Evolutionary conservation across 2,329 filamentous ascomycete genomes (phyloP).

Genomic region (Chaetomiaceae sp.): DNA sequence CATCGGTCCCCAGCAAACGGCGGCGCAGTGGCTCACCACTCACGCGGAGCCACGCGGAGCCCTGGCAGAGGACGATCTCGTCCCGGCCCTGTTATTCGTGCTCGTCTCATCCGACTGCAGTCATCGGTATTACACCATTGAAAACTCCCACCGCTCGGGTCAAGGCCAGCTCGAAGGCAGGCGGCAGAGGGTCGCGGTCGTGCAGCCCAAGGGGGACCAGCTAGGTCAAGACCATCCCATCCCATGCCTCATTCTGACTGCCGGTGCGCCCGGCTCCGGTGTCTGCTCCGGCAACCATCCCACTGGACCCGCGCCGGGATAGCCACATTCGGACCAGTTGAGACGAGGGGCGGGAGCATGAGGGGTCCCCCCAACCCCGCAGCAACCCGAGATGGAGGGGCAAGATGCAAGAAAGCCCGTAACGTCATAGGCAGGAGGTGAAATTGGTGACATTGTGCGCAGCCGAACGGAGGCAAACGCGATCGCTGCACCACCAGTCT

Average conservation of each 20-base stretch:
- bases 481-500: neutral
- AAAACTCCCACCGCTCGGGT: neutral
- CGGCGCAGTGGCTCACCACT: conserved; percentile 5
- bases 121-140: conserved; percentile 10
- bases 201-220: too few relatives aligned
- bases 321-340: neutral
- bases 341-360: neutral
- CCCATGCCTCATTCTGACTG: neutral
- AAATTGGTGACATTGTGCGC: too few relatives aligned
- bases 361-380: conserved; percentile 11
- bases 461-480: neutral
- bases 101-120: neutral
- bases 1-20: neutral
- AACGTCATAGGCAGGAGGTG: conserved; percentile 13
- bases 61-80: conserved; percentile 4
- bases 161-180: too few relatives aligned
- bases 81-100: conserved; percentile 6
- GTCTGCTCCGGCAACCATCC: neutral
- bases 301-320: neutral
- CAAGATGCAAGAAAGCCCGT: too few relatives aligned
- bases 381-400: conserved; percentile 12
- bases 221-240: too few relatives aligned
- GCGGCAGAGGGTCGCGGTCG: too few relatives aligned
- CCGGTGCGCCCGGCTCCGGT: too few relatives aligned
- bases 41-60: conserved; percentile 8